phyloP scores from a whole-genome alignment of 2,329 filamentous ascomycete genomes.

The Cordyceps pruinosa region DNA sequence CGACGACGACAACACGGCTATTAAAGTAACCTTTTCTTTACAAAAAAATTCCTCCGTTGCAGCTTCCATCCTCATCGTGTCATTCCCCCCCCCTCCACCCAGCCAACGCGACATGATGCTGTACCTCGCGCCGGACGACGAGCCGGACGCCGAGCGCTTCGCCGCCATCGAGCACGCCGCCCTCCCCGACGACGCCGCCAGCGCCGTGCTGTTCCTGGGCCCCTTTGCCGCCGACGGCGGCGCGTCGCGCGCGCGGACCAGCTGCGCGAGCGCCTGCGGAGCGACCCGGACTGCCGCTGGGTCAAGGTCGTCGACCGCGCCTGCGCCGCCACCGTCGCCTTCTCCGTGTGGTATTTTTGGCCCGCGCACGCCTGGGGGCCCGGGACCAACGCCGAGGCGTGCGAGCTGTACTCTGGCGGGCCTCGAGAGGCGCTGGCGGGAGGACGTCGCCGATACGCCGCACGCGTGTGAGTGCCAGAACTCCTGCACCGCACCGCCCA shows the following conservation, averaged over 20 bases:
- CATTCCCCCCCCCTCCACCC: too few species aligned
- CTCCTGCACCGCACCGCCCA: too few species aligned
- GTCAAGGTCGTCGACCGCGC: conserved; percentile 3
- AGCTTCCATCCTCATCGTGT: too few species aligned
- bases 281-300: conserved; percentile 12
- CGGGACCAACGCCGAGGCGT: neutral
- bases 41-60: too few species aligned
- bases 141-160: neutral
- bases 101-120: neutral
- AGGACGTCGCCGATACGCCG: neutral
- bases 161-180: conserved; percentile 2
- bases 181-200: neutral
- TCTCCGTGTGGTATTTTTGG: conserved; percentile 7
- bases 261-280: neutral
- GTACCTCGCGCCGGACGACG: neutral
- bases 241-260: neutral
- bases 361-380: neutral
- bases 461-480: neutral
- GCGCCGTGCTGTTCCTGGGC: neutral
- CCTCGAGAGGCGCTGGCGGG: neutral
- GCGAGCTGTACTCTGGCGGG: conserved; percentile 1
- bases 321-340: neutral
- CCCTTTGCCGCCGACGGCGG: neutral
- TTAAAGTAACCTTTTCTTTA: too few species aligned
- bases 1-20: too few species aligned